These are phyloP conservation scores for Clonostachys chloroleuca DNA, from an alignment of 2,329 filamentous ascomycete species.

Conservation along the genomic window DNA sequence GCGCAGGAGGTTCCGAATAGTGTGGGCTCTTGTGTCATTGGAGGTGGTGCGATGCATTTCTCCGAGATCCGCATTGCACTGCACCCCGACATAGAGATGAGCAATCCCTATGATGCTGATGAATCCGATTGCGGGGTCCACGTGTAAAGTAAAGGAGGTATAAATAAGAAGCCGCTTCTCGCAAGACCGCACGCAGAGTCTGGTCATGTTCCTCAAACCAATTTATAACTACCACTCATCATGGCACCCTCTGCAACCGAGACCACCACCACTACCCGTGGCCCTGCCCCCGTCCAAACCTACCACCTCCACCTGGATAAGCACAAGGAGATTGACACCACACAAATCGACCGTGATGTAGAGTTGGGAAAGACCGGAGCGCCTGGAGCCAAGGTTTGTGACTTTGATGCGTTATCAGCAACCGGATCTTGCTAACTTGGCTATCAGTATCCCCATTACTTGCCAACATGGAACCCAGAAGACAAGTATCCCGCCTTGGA, in stretches of 20 bases:
- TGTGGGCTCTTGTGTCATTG: too few species aligned
- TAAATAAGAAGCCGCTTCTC: too few species aligned
- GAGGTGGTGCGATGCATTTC: background rate
- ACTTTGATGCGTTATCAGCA: background rate
- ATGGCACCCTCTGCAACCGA: conserved; percentile 28
- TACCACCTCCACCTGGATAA: conserved; percentile 17
- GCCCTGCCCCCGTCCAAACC: background rate
- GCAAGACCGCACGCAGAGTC: too few species aligned
- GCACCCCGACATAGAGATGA: background rate
- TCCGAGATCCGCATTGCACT: background rate
- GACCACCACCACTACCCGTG: conserved; percentile 12
- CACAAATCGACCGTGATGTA: conserved; percentile 13
- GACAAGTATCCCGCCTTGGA: conserved; percentile 62
- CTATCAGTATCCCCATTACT: conserved; percentile 62
- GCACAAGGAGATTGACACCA: conserved; percentile 22
- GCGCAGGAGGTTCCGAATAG: too few species aligned
- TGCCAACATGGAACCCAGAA: conserved; percentile 65
- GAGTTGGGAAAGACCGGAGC: conserved; percentile 18
- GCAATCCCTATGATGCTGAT: background rate
- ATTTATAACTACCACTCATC: too few species aligned
- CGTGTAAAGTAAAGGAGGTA: background rate
- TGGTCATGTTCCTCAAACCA: too few species aligned
- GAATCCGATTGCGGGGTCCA: background rate
- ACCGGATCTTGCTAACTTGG: too few species aligned
- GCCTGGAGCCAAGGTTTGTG: conserved; percentile 16